phyloP scores from a whole-genome alignment of 1,284 basidiomycete genomes.

The Moesziomyces antarcticus region DNA sequence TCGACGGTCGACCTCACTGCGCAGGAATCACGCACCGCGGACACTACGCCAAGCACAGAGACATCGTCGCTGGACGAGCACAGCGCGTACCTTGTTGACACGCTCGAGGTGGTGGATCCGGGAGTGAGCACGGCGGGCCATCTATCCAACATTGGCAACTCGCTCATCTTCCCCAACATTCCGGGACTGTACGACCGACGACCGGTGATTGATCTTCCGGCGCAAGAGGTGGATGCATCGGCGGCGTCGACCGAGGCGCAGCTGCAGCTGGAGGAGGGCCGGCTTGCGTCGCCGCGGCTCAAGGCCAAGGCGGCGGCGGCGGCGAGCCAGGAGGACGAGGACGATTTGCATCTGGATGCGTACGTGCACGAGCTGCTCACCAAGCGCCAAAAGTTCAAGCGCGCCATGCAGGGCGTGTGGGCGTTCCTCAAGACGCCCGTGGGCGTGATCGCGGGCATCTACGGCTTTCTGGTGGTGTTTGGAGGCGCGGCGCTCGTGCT shows the following conservation, averaged over 20 bases:
- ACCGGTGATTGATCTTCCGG: conserved; percentile 74
- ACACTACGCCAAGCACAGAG: conserved; percentile 2
- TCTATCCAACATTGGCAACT: conserved; percentile 79
- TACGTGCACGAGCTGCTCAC: conserved; percentile 44
- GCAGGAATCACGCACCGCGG: background rate
- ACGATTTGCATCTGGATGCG: conserved; percentile 44
- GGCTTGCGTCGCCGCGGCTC: background rate
- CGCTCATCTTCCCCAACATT: conserved; percentile 75
- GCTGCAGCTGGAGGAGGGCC: conserved; percentile 35
- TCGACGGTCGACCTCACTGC: background rate
- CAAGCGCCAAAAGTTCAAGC: conserved; percentile 69
- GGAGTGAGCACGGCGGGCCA: conserved; percentile 77
- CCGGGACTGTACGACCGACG: conserved; percentile 74
- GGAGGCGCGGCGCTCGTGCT: conserved; percentile 47
- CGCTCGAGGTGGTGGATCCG: conserved; percentile 78
- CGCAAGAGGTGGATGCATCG: conserved; percentile 21
- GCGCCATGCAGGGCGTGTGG: conserved; percentile 80
- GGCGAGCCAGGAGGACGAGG: background rate
- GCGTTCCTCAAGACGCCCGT: conserved; percentile 80
- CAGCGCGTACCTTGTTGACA: conserved; percentile 40
- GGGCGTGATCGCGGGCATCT: conserved; percentile 79
- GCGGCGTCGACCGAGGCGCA: conserved; percentile 21
- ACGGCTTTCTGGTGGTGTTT: conserved; percentile 74
- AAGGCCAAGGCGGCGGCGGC: conserved; percentile 2
- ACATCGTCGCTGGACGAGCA: conserved; percentile 31